Evolutionary conservation across 1,139 yeast genomes (phyloP).

Genomic region (Suhomyces chickasaworum): DNA sequence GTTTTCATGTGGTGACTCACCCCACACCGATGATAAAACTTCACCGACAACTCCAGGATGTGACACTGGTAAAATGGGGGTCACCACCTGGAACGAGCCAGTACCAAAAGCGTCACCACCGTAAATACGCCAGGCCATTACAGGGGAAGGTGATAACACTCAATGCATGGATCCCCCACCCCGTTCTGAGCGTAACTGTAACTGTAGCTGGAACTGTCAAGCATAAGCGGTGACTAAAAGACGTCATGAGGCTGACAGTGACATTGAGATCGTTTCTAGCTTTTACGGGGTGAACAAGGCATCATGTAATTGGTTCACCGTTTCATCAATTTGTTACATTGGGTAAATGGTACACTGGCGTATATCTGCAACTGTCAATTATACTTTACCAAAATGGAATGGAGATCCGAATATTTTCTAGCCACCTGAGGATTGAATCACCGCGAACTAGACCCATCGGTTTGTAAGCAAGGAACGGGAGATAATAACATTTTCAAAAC

Average conservation of each 20-base stretch:
- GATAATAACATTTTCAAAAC: background rate
- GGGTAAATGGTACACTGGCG: background rate
- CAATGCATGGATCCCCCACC: too few relatives aligned
- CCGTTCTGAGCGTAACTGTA: too few relatives aligned
- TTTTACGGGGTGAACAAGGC: background rate
- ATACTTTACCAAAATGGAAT: background rate
- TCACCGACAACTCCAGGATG: too few relatives aligned
- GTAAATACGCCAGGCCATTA: too few relatives aligned
- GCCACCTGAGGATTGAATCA: background rate
- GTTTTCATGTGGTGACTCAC: too few relatives aligned
- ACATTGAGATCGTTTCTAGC: background rate
- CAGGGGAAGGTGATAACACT: too few relatives aligned
- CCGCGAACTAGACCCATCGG: background rate
- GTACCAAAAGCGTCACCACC: too few relatives aligned
- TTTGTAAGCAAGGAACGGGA: conserved; percentile 2
- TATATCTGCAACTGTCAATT: conserved; percentile 1
- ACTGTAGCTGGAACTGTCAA: too few relatives aligned
- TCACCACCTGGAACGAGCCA: too few relatives aligned
- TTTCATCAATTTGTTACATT: background rate
- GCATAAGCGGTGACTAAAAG: background rate
- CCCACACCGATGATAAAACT: too few relatives aligned
- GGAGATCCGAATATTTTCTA: conserved; percentile 1
- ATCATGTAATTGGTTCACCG: background rate
- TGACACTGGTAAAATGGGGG: too few relatives aligned
- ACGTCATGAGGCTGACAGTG: background rate